Evolutionary conservation across 305 asterid species (phyloP).

Genomic region (Striga hermonthica): DNA sequence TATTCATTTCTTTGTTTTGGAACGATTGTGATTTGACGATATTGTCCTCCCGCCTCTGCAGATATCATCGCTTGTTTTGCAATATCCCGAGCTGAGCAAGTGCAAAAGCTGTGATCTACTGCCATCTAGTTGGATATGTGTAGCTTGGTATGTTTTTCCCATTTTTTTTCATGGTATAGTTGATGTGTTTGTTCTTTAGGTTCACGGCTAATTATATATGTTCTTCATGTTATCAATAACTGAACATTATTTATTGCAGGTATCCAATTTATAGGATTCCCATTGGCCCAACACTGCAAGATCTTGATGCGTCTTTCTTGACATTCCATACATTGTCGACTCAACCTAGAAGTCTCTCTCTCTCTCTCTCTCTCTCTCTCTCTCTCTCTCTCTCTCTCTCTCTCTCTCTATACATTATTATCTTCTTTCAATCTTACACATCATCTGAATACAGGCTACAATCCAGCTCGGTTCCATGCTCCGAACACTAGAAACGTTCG

Average conservation of each 20-base stretch:
- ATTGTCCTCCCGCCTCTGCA: constrained; percentile 34
- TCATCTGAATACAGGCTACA: constrained; percentile 38
- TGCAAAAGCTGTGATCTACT: constrained; percentile 76
- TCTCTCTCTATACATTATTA: no score
- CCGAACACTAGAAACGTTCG: constrained; percentile 37
- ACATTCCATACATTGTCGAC: constrained; percentile 77
- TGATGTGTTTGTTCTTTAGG: no score
- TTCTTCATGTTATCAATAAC: constrained; percentile 31
- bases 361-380: constrained; percentile 19
- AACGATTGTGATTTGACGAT: constrained; percentile 26
- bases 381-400: no score
- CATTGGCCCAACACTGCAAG: constrained; percentile 57
- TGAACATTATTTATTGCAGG: constrained; percentile 45
- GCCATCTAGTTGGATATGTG: constrained; percentile 80
- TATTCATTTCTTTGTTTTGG: constrained; percentile 7
- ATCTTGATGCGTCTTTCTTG: constrained; percentile 69
- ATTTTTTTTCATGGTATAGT: constrained; percentile 18
- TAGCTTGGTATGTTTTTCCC: constrained; percentile 67
- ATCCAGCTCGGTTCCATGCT: constrained; percentile 40
- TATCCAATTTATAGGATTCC: constrained; percentile 88
- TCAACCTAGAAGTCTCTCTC: constrained; percentile 48
- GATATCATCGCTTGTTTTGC: constrained; percentile 56
- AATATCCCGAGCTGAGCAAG: constrained; percentile 58
- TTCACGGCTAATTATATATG: constrained; percentile 24
- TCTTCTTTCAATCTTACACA: constrained; percentile 12